These are phyloP conservation scores for Austroboletus novae-zelandiae DNA, from an alignment of 1,284 basidiomycete species.

Conservation along the genomic window DNA sequence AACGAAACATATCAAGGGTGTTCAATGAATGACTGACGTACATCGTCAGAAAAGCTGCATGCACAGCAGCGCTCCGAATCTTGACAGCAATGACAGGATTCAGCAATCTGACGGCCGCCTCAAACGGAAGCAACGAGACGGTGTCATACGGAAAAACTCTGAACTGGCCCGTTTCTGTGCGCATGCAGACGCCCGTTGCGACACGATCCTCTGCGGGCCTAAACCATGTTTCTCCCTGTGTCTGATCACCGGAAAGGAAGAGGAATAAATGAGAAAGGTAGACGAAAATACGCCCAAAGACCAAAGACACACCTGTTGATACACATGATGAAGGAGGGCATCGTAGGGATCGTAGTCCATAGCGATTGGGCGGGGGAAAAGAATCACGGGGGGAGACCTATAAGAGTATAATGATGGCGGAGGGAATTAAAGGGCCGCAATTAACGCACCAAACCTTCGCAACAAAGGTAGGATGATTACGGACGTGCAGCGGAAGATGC, in stretches of 20 bases:
- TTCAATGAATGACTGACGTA: conserved; percentile 3
- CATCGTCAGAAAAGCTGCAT: conserved; percentile 62
- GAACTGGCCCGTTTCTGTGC: conserved; percentile 62
- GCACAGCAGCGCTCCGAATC: conserved; percentile 74
- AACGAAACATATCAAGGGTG: not conserved
- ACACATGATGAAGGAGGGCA: conserved; percentile 36
- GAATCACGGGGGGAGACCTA: conserved; percentile 3
- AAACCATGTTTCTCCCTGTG: conserved; percentile 58
- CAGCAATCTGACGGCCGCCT: conserved; percentile 65
- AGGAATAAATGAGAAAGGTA: not conserved
- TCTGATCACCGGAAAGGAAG: conserved; percentile 29
- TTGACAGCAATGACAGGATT: conserved; percentile 83
- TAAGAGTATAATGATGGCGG: conserved; percentile 11
- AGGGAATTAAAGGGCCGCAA: not conserved
- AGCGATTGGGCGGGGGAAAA: not conserved
- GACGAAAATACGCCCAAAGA: not conserved
- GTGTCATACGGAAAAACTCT: conserved; percentile 75
- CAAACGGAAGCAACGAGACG: conserved; percentile 60
- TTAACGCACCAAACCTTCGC: not conserved
- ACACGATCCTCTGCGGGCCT: conserved; percentile 46
- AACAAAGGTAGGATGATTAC: not conserved
- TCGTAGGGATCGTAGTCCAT: conserved; percentile 37
- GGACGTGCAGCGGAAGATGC: conserved; percentile 1
- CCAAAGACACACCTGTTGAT: conserved; percentile 27
- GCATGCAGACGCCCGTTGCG: conserved; percentile 61